Evolutionary conservation across 1,139 yeast species (phyloP).

Genomic region (Kodamaea ohmeri): DNA sequence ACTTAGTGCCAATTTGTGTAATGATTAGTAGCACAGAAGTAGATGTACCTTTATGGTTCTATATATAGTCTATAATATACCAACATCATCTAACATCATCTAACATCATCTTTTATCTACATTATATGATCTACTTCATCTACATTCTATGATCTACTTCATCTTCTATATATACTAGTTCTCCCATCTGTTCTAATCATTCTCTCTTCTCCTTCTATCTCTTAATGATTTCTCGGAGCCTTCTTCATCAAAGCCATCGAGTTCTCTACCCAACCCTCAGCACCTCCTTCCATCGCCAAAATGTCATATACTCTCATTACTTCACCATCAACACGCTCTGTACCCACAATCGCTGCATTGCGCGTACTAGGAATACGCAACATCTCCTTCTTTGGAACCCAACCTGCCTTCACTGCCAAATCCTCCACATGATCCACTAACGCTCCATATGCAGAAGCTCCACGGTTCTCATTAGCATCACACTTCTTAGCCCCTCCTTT

Average conservation of each 20-base stretch:
- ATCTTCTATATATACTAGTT: no score
- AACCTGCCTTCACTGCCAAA: constrained; percentile 66
- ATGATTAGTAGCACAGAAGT: no score
- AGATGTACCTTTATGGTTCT: no score
- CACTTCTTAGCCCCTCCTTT: constrained; percentile 13
- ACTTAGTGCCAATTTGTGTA: no score
- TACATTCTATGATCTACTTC: no score
- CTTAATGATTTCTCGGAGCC: constrained; percentile 36
- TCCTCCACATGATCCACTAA: constrained; percentile 82
- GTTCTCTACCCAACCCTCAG: constrained; percentile 85
- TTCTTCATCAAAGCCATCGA: constrained; percentile 62
- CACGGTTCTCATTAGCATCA: constrained; percentile 7
- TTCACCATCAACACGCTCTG: constrained; percentile 28
- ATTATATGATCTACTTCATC: no score
- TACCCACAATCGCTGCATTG: constrained; percentile 85
- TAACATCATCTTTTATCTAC: no score
- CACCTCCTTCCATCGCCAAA: constrained; percentile 76
- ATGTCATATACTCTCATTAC: constrained; percentile 51
- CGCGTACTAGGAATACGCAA: constrained; percentile 92
- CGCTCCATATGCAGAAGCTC: constrained; percentile 68
- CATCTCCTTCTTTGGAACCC: constrained; percentile 85
- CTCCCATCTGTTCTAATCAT: no score
- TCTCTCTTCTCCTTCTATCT: no score
- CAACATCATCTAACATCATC: no score
- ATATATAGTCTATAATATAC: no score